A percentile compares a stretch with the other conserved stretches of the same genome.
phyloP scores from a whole-genome alignment of 2,329 filamentous ascomycete genomes.

The Grosmannia huntii region DNA sequence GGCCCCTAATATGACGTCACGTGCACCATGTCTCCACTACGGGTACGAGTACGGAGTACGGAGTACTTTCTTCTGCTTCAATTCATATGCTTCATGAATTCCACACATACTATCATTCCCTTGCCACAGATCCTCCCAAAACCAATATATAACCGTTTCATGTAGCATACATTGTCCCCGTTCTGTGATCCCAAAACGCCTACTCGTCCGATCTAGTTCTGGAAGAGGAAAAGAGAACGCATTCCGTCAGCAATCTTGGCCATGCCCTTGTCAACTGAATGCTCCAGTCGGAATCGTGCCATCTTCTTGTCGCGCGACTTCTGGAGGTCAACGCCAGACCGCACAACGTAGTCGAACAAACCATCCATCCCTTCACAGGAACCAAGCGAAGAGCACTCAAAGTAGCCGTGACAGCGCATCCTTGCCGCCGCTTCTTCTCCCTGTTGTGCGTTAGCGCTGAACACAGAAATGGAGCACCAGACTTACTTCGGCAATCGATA shows the following conservation, averaged over 20 bases:
- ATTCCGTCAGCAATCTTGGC: constrained; percentile 9
- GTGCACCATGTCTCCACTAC: not conserved
- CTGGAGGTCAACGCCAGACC: constrained; percentile 9
- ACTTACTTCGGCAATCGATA: constrained; percentile 5
- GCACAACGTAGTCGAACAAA: constrained; percentile 10
- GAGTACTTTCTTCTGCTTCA: not conserved
- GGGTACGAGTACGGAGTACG: not conserved
- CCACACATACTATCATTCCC: no score
- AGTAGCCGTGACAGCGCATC: constrained; percentile 10
- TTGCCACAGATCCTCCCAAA: no score
- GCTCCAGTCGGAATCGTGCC: constrained; percentile 9
- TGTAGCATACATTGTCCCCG: no score
- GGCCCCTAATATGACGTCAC: not conserved
- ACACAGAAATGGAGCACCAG: not conserved
- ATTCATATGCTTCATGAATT: no score
- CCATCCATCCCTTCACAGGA: constrained; percentile 10
- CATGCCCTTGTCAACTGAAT: constrained; percentile 12
- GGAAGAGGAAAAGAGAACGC: constrained; percentile 8
- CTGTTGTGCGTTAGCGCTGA: not conserved
- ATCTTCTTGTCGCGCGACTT: constrained; percentile 8
- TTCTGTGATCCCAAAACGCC: no score
- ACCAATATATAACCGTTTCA: no score
- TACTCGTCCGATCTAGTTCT: not conserved
- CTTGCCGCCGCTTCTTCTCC: constrained; percentile 2
- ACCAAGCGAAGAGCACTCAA: constrained; percentile 13